Evolutionary conservation across 257 asterid genomes (phyloP).

Genomic region (Eustoma russellianum): DNA sequence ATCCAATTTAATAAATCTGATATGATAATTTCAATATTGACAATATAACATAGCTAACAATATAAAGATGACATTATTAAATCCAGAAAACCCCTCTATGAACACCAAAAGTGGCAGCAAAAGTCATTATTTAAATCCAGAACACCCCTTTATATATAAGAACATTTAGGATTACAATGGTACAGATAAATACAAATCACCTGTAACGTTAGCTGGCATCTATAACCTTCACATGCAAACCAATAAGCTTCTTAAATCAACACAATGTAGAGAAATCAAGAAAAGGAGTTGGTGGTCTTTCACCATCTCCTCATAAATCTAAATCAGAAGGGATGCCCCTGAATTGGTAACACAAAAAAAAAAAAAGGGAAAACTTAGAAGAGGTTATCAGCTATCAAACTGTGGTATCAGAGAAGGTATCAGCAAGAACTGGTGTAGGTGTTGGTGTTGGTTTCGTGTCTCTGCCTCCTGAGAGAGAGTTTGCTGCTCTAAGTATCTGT

Average conservation of each 20-base stretch:
- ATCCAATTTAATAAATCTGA: too few relatives aligned
- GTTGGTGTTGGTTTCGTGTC: slow-evolving; percentile 29
- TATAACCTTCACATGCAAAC: background rate
- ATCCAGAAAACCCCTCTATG: too few relatives aligned
- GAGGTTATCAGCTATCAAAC: slow-evolving; percentile 60
- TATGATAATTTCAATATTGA: too few relatives aligned
- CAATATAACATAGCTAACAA: too few relatives aligned
- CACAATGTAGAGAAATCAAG: background rate
- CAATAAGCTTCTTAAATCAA: background rate
- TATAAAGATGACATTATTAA: too few relatives aligned
- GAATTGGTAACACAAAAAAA: slow-evolving; percentile 16
- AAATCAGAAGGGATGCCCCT: slow-evolving; percentile 26
- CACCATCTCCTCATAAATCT: slow-evolving; percentile 43
- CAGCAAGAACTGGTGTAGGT: slow-evolving; percentile 23
- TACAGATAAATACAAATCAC: background rate
- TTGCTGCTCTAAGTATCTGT: slow-evolving; percentile 63
- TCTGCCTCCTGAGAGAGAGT: slow-evolving; percentile 48
- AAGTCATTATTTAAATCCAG: slow-evolving; percentile 61
- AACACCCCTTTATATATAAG: too few relatives aligned
- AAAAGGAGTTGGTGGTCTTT: slow-evolving; percentile 58
- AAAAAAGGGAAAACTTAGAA: slow-evolving; percentile 8
- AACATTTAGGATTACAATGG: too few relatives aligned
- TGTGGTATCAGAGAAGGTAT: slow-evolving; percentile 28
- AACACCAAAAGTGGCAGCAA: too few relatives aligned
- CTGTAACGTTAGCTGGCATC: too few relatives aligned